Conservation (phyloP, 306 rosid species). For the Quercus bicolor region DNA sequence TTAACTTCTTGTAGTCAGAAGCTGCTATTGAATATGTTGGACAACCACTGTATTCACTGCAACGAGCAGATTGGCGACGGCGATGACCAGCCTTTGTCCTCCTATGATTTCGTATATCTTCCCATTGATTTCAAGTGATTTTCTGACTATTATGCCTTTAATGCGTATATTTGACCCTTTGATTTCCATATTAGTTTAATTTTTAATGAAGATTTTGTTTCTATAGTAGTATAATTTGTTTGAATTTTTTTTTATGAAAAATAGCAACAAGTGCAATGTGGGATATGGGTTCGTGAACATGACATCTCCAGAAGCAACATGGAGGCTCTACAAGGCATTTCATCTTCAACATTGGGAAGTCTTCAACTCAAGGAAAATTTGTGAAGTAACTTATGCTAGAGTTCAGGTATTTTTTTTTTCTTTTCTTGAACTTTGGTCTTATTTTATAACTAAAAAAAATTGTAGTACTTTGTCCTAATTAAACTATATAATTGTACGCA, state of each 20-base stretch:
- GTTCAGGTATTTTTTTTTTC: conserved; percentile 53
- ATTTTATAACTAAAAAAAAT: background rate
- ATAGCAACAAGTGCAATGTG: conserved; percentile 95
- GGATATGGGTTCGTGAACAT: conserved; percentile 97
- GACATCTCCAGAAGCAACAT: conserved; percentile 79
- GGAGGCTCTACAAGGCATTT: conserved; percentile 82
- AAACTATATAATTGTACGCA: background rate
- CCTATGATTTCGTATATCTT: conserved; percentile 87
- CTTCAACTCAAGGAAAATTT: conserved; percentile 85
- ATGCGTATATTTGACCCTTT: background rate
- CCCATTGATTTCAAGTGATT: conserved; percentile 94
- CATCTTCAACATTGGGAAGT: conserved; percentile 94
- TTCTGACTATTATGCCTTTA: background rate
- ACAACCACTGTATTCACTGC: conserved; percentile 90
- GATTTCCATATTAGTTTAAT: background rate
- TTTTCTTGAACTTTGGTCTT: background rate
- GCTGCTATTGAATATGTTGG: conserved; percentile 85
- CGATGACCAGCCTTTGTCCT: conserved; percentile 58
- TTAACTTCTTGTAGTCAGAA: conserved; percentile 57
- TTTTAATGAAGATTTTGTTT: too few species aligned
- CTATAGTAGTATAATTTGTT: too few species aligned
- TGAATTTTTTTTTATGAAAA: background rate
- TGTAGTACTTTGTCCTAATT: background rate
- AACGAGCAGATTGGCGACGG: conserved; percentile 63
- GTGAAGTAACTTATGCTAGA: conserved; percentile 85